Evolutionary conservation across 2,329 filamentous ascomycete species (phyloP).

Genomic region (Penicillium janthinellum): DNA sequence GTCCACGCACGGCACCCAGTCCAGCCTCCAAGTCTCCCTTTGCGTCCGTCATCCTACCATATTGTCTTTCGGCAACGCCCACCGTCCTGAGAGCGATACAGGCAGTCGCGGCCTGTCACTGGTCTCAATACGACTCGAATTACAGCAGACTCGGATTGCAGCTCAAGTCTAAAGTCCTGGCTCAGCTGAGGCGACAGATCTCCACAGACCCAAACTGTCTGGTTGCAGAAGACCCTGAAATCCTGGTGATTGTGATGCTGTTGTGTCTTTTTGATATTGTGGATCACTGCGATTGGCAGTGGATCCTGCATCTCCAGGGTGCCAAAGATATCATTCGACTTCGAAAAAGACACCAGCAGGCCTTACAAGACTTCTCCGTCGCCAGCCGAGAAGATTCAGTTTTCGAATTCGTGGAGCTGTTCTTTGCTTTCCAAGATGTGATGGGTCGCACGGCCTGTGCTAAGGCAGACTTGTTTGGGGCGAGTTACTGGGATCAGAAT

Average conservation of each 20-base stretch:
- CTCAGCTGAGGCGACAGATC: background rate
- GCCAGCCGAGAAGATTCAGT: background rate
- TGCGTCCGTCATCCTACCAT: conserved; percentile 12
- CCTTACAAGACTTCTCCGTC: background rate
- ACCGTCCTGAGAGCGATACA: conserved; percentile 8
- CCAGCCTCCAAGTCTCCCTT: conserved; percentile 7
- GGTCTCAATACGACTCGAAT: conserved; percentile 11
- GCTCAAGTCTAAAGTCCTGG: conserved; percentile 4
- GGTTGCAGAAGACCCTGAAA: conserved; percentile 11
- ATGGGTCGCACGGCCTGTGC: conserved; percentile 49
- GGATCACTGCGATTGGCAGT: conserved; percentile 36
- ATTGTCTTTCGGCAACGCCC: conserved; percentile 5
- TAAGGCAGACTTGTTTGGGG: conserved; percentile 44
- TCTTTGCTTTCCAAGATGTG: conserved; percentile 49
- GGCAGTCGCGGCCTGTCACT: conserved; percentile 10
- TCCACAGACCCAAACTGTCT: background rate
- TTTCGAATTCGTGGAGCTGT: conserved; percentile 30
- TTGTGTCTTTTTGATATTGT: conserved; percentile 40
- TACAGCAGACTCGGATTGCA: conserved; percentile 7
- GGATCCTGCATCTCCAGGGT: conserved; percentile 46
- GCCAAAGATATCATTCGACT: conserved; percentile 44
- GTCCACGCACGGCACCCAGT: conserved; percentile 6
- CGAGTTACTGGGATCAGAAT: conserved; percentile 41
- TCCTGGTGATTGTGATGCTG: conserved; percentile 38
- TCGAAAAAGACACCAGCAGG: conserved; percentile 26